Percentiles rank a stretch among this genome's conserved stretches.
Evolutionary conservation across 169 alveolate species (phyloP).

Genomic region (Cryptosporidium bovis): DNA sequence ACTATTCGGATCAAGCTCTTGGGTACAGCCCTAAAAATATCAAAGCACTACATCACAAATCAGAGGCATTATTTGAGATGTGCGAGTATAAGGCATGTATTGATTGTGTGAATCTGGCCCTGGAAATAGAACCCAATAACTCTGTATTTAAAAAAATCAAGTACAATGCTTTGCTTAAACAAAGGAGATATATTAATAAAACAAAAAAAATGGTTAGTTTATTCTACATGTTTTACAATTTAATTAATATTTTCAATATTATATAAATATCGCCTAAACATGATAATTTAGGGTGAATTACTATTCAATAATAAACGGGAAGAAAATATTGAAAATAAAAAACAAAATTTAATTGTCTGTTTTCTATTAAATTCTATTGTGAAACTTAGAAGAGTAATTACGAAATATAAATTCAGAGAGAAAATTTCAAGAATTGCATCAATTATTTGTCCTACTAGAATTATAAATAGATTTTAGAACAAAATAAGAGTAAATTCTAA

Average conservation of each 20-base stretch:
- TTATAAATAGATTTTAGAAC: neutral
- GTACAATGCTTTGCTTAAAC: conserved; percentile 24
- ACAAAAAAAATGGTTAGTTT: conserved; percentile 65
- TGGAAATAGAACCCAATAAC: conserved; percentile 55
- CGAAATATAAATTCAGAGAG: neutral
- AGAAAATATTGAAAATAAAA: neutral
- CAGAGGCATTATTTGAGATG: conserved; percentile 38
- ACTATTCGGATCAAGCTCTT: conserved; percentile 46
- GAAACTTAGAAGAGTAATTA: neutral
- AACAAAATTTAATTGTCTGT: neutral
- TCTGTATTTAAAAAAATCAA: conserved; percentile 27
- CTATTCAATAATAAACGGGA: neutral
- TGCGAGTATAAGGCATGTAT: conserved; percentile 47
- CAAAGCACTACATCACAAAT: conserved; percentile 65
- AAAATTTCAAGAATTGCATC: neutral
- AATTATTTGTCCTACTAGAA: conserved; percentile 43
- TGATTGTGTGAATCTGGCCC: conserved; percentile 34
- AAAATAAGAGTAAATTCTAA: neutral
- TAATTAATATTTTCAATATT: too few relatives aligned
- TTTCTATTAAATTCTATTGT: neutral
- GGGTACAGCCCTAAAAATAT: conserved; percentile 28
- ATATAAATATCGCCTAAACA: too few relatives aligned
- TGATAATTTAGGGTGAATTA: conserved; percentile 11
- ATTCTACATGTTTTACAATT: neutral
- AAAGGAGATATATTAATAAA: conserved; percentile 20